A percentile compares a stretch with the other conserved stretches of the same genome.
Conservation (phyloP, 768 basidiomycete genomes). For the Udeniomyces megalosporus region DNA sequence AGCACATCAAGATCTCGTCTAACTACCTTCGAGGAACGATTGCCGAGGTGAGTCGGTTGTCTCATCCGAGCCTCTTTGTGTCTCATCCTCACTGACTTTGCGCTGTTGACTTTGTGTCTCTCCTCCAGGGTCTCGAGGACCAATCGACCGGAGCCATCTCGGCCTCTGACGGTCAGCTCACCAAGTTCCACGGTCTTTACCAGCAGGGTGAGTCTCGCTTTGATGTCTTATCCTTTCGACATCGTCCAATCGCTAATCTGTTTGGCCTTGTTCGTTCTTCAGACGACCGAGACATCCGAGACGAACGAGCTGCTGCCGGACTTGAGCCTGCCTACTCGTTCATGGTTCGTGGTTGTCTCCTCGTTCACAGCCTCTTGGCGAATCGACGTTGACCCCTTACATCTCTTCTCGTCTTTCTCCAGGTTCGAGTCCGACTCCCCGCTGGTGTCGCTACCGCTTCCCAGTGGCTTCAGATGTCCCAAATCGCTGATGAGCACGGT, state of each 20-base stretch:
- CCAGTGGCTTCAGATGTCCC: conserved; percentile 93
- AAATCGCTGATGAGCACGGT: conserved; percentile 89
- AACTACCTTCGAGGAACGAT: conserved; percentile 91
- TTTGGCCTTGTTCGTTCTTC: not conserved
- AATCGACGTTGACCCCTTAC: not conserved
- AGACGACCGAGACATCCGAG: conserved; percentile 95
- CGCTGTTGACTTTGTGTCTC: not conserved
- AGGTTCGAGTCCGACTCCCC: conserved; percentile 75
- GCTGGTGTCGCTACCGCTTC: conserved; percentile 81
- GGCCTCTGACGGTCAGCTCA: conserved; percentile 77
- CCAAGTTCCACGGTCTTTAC: conserved; percentile 58
- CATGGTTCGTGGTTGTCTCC: conserved; percentile 42
- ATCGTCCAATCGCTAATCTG: conserved; percentile 40
- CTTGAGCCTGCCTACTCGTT: conserved; percentile 91
- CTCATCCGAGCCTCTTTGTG: not conserved
- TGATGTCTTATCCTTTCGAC: not conserved
- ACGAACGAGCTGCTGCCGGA: conserved; percentile 80
- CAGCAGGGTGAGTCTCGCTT: conserved; percentile 21
- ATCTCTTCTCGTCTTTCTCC: not conserved
- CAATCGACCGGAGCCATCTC: conserved; percentile 77
- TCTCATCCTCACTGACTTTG: not conserved
- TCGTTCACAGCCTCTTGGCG: not conserved
- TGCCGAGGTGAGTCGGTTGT: conserved; percentile 35
- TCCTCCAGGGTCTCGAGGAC: conserved; percentile 52
- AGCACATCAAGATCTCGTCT: conserved; percentile 96